Conservation (phyloP, 225 moss, liverwort and hornwort species). For the Physcomitrium patens region DNA sequence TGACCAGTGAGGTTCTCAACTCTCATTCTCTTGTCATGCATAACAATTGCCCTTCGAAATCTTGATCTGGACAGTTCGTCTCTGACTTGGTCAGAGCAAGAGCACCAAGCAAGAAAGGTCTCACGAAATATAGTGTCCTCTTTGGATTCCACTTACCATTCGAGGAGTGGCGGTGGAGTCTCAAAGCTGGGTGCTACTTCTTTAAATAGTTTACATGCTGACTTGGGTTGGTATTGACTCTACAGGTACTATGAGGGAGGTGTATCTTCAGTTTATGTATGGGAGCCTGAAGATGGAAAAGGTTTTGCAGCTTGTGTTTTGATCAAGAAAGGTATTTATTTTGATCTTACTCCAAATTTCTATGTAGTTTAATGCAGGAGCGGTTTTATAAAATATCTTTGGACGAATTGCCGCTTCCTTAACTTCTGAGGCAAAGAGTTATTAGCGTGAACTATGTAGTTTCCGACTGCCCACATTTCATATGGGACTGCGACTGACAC, state of each 20-base stretch:
- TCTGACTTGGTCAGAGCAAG: background rate
- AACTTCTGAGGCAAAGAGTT: background rate
- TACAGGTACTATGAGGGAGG: conserved; percentile 86
- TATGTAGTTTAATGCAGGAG: background rate
- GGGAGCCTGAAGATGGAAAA: conserved; percentile 78
- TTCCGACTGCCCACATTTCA: no score
- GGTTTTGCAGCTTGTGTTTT: conserved; percentile 74
- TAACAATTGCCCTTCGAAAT: background rate
- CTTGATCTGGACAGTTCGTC: background rate
- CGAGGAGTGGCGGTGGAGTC: background rate
- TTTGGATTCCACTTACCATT: background rate
- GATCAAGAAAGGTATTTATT: conserved; percentile 64
- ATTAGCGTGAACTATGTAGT: no score
- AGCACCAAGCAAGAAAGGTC: background rate
- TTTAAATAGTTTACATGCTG: conserved; percentile 6
- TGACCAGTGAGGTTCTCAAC: conserved; percentile 81
- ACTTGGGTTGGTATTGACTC: conserved; percentile 1
- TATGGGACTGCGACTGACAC: no score
- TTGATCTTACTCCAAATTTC: background rate
- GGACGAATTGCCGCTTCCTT: background rate
- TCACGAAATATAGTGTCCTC: background rate
- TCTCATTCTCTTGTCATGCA: conserved; percentile 40
- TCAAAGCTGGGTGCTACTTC: conserved; percentile 27
- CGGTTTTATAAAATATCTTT: background rate
- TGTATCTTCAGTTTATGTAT: conserved; percentile 79